Evolutionary conservation across 805 yeast genomes (phyloP).

Genomic region (Nakazawaea ernobii): DNA sequence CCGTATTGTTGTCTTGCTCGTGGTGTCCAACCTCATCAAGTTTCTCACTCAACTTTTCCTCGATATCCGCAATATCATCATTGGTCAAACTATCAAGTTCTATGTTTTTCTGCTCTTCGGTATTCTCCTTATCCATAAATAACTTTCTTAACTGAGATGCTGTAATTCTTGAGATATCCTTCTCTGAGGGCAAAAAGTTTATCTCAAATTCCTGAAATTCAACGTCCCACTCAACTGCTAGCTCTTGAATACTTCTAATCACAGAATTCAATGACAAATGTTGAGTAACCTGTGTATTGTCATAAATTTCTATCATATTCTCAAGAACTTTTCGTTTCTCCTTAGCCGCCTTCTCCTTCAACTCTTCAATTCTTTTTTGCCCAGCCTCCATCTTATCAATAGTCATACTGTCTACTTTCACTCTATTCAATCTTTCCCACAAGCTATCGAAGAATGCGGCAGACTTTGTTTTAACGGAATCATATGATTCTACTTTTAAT

Average conservation of each 20-base stretch:
- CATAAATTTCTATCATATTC: slow-evolving; percentile 47
- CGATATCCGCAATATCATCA: background rate
- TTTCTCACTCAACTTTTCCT: slow-evolving; percentile 16
- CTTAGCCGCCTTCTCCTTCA: slow-evolving; percentile 44
- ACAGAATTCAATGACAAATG: slow-evolving; percentile 67
- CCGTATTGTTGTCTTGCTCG: slow-evolving; percentile 12
- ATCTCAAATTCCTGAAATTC: slow-evolving; percentile 79
- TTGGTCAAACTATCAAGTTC: slow-evolving; percentile 13
- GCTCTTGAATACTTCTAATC: slow-evolving; percentile 66
- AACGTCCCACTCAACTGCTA: slow-evolving; percentile 81
- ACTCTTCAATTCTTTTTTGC: slow-evolving; percentile 45
- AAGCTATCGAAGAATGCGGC: slow-evolving; percentile 68
- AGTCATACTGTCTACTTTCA: slow-evolving; percentile 72
- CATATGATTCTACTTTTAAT: slow-evolving; percentile 59
- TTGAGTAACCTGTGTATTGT: slow-evolving; percentile 51
- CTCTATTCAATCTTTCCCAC: slow-evolving; percentile 59
- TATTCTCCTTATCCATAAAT: slow-evolving; percentile 47
- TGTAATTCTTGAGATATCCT: slow-evolving; percentile 86
- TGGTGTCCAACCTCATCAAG: slow-evolving; percentile 13
- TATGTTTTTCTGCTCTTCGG: slow-evolving; percentile 10
- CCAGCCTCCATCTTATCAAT: slow-evolving; percentile 71
- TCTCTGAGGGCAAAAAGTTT: slow-evolving; percentile 80
- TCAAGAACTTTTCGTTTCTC: slow-evolving; percentile 44
- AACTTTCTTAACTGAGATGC: slow-evolving; percentile 78
- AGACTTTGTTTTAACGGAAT: slow-evolving; percentile 47